These are phyloP conservation scores for Chaetomiaceae sp. DNA, from an alignment of 2,329 filamentous ascomycete species.

Conservation along the genomic window DNA sequence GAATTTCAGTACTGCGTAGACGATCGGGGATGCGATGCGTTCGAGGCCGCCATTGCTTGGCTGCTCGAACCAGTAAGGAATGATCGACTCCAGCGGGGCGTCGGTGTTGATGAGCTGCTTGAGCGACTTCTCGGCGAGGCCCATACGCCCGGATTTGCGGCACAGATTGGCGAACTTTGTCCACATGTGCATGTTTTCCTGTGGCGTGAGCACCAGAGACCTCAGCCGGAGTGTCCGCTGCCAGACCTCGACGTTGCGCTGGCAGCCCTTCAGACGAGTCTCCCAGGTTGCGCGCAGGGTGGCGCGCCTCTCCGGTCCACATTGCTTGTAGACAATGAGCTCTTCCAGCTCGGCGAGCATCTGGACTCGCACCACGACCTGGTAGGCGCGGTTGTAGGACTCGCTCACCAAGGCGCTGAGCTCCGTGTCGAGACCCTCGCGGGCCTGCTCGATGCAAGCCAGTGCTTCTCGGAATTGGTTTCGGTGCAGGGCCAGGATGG, in stretches of 20 bases:
- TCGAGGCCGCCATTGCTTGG: slow-evolving; percentile 34
- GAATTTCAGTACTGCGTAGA: slow-evolving; percentile 96
- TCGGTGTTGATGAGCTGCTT: slow-evolving; percentile 81
- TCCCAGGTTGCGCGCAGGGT: slow-evolving; percentile 96
- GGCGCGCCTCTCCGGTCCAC: slow-evolving; percentile 80
- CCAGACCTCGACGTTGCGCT: slow-evolving; percentile 97
- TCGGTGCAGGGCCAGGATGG: slow-evolving; percentile 88
- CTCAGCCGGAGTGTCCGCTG: slow-evolving; percentile 95
- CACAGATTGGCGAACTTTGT: slow-evolving; percentile 99
- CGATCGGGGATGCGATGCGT: slow-evolving; percentile 68
- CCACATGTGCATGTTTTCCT: slow-evolving; percentile 97
- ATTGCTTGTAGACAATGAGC: slow-evolving; percentile 96
- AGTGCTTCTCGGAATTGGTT: slow-evolving; percentile 92
- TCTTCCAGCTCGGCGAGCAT: slow-evolving; percentile 99
- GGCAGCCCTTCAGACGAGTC: slow-evolving; percentile 86
- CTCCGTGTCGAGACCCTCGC: slow-evolving; percentile 92
- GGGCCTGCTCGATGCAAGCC: slow-evolving; percentile 83
- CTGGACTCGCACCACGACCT: slow-evolving; percentile 96
- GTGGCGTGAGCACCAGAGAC: slow-evolving; percentile 83
- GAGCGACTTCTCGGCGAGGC: slow-evolving; percentile 90
- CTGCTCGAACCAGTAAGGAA: slow-evolving; percentile 55
- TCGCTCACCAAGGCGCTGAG: slow-evolving; percentile 95
- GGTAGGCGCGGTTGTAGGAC: slow-evolving; percentile 95
- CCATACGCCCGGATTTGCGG: slow-evolving; percentile 90
- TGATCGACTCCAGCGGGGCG: slow-evolving; percentile 54